Percentiles rank a stretch among this genome's conserved stretches.
Evolutionary conservation across 1,139 yeast genomes (phyloP).

Genomic region (Hanseniaspora uvarum): DNA sequence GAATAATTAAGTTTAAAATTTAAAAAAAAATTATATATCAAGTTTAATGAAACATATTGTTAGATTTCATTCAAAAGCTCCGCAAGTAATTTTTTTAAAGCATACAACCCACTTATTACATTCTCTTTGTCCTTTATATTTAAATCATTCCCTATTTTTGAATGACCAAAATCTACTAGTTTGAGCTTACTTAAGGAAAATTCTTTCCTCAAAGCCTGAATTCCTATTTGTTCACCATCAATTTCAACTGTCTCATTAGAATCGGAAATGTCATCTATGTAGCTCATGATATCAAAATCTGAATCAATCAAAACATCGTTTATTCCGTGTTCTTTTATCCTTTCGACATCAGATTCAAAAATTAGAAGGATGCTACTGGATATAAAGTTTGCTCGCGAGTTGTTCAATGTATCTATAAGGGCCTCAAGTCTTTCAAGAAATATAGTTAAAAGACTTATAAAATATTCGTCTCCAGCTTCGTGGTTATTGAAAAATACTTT

Average conservation of each 20-base stretch:
- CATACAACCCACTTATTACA: conserved; percentile 56
- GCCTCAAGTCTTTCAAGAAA: conserved; percentile 52
- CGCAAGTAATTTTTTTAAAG: conserved; percentile 35
- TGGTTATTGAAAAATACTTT: conserved; percentile 41
- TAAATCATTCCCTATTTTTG: conserved; percentile 38
- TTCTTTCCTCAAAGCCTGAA: conserved; percentile 24
- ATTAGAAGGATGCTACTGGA: conserved; percentile 69
- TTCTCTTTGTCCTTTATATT: conserved; percentile 67
- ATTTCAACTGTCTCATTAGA: background rate
- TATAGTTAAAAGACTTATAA: conserved; percentile 33
- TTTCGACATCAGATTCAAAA: conserved; percentile 53
- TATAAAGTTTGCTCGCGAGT: conserved; percentile 53
- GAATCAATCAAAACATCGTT: conserved; percentile 36
- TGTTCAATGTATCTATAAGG: conserved; percentile 52
- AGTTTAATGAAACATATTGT: conserved; percentile 24
- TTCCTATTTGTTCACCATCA: conserved; percentile 26
- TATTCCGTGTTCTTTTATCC: conserved; percentile 38
- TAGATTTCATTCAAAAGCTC: conserved; percentile 26
- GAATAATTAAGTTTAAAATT: conserved; percentile 25
- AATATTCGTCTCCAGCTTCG: conserved; percentile 29
- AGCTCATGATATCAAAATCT: conserved; percentile 27
- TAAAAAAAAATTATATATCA: conserved; percentile 13
- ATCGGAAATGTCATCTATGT: background rate
- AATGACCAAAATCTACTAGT: conserved; percentile 85
- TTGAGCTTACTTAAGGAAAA: conserved; percentile 42